A percentile compares a stretch with the other conserved stretches of the same genome.
Conservation (phyloP, 345 rosid genomes). For the Salix suchowensis region DNA sequence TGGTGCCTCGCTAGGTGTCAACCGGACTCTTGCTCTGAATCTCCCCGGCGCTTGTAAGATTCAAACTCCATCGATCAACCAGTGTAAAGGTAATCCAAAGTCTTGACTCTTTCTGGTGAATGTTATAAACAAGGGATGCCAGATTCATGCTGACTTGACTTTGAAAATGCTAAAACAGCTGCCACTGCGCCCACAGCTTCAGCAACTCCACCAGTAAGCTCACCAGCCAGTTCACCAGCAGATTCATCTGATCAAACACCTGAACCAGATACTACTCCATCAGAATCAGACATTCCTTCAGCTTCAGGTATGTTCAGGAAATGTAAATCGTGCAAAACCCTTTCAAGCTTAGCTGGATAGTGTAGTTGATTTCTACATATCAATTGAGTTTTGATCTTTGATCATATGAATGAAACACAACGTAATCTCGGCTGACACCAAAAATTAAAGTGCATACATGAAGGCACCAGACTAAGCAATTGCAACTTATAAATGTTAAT, state of each 20-base stretch:
- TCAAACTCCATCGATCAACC: slow-evolving; percentile 54
- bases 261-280: slow-evolving; percentile 35
- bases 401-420: not conserved
- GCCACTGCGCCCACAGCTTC: slow-evolving; percentile 37
- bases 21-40: slow-evolving; percentile 59
- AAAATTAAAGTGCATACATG: not conserved
- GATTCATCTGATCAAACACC: slow-evolving; percentile 34
- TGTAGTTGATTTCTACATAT: not conserved
- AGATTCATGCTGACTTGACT: not conserved
- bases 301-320: slow-evolving; percentile 33
- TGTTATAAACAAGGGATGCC: not conserved
- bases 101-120: not conserved
- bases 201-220: slow-evolving; percentile 27
- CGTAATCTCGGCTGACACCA: not conserved
- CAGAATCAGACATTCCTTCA: slow-evolving; percentile 35
- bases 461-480: not conserved
- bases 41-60: slow-evolving; percentile 64
- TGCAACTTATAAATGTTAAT: not conserved
- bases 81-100: slow-evolving; percentile 45
- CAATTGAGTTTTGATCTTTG: not conserved
- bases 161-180: slow-evolving; percentile 27
- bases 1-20: slow-evolving; percentile 44
- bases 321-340: not conserved
- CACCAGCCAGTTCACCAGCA: slow-evolving; percentile 36
- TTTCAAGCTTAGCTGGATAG: not conserved